A percentile compares a stretch with the other conserved stretches of the same genome.
phyloP scores from a whole-genome alignment of 306 rosid species.

The Macrotyloma uniflorum region DNA sequence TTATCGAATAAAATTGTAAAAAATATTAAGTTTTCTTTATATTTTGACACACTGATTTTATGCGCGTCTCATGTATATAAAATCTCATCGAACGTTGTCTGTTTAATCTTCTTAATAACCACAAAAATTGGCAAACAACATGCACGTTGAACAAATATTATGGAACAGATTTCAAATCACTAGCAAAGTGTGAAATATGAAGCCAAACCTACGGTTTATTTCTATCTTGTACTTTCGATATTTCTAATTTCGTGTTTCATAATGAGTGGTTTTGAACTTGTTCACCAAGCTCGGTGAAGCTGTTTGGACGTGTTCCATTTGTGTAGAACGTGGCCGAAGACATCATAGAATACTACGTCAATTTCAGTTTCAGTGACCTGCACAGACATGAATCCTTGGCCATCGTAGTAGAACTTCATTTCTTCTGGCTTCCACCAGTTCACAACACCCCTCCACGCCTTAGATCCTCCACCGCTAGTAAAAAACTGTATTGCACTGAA shows the following conservation, averaged over 20 bases:
- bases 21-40: no score
- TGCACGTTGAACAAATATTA: no score
- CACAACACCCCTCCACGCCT: slow-evolving; percentile 70
- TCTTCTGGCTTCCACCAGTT: slow-evolving; percentile 39
- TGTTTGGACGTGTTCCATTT: slow-evolving; percentile 55
- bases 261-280: not conserved
- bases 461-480: slow-evolving; percentile 84
- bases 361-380: slow-evolving; percentile 40
- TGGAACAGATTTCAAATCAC: no score
- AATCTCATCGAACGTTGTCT: no score
- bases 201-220: not conserved
- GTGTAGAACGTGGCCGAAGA: slow-evolving; percentile 62
- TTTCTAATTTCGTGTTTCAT: no score
- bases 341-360: slow-evolving; percentile 60
- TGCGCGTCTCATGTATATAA: no score
- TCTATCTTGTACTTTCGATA: no score
- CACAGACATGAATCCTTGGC: slow-evolving; percentile 82
- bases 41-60: no score
- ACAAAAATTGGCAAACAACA: no score
- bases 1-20: no score
- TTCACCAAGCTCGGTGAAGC: slow-evolving; percentile 5
- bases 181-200: not conserved
- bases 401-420: slow-evolving; percentile 66
- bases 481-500: slow-evolving; percentile 65
- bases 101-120: no score